Percentiles rank a stretch among this genome's conserved stretches.
Conservation (phyloP, 2,329 filamentous ascomycete genomes). For the Colletotrichum spinosum region DNA sequence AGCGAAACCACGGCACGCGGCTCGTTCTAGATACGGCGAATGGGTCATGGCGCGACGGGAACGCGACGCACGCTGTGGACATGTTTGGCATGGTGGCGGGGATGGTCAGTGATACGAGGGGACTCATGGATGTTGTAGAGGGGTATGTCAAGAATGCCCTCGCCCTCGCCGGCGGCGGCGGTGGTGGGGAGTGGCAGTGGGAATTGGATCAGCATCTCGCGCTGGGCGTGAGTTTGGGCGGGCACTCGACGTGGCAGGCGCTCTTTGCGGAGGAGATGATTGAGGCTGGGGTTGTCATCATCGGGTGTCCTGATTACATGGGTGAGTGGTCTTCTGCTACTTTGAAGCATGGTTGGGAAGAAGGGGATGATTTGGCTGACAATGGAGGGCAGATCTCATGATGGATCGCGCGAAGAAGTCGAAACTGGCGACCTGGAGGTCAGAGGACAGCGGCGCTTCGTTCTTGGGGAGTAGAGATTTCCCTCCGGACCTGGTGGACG, state of each 20-base stretch:
- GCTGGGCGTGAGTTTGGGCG: constrained; percentile 87
- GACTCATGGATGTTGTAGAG: constrained; percentile 82
- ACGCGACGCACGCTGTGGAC: constrained; percentile 85
- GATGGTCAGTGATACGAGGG: constrained; percentile 79
- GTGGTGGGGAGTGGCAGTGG: constrained; percentile 39
- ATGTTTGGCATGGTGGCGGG: constrained; percentile 85
- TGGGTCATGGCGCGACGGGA: constrained; percentile 82
- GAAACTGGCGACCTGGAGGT: constrained; percentile 71
- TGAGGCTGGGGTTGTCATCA: constrained; percentile 80
- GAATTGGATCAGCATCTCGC: constrained; percentile 75
- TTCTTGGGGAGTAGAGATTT: constrained; percentile 87
- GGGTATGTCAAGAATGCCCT: constrained; percentile 75
- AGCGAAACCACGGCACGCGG: constrained; percentile 89
- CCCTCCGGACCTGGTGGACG: constrained; percentile 73
- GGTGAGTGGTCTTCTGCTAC: constrained; percentile 55
- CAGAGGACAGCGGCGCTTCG: constrained; percentile 63
- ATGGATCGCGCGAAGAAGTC: constrained; percentile 79
- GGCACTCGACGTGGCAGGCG: constrained; percentile 87
- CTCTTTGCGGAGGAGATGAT: constrained; percentile 83
- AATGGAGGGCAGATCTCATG: constrained; percentile 68
- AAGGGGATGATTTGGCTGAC: neutral
- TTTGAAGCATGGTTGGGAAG: neutral
- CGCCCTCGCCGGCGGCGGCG: constrained; percentile 31
- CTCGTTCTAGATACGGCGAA: constrained; percentile 77
- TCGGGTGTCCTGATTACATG: constrained; percentile 91